A percentile compares a stretch with the other conserved stretches of the same genome.
These are phyloP conservation scores for Sistotremastrum niveocremeum DNA, from an alignment of 768 basidiomycete genomes.

Conservation along the genomic window DNA sequence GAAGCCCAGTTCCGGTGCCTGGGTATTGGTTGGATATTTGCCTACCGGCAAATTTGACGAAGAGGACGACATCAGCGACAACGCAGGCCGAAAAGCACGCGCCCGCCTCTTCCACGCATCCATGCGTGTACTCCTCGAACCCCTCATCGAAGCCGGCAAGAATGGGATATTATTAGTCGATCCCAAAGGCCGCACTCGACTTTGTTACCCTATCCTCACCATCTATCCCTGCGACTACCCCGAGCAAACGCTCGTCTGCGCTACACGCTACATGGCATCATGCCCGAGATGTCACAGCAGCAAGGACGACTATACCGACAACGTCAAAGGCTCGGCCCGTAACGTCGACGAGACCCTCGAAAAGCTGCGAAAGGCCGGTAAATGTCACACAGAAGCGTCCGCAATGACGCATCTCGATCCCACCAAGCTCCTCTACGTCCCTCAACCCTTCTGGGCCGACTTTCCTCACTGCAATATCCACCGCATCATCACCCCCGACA, in stretches of 20 bases:
- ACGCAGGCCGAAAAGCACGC: neutral
- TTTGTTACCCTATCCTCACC: constrained; percentile 15
- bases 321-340: neutral
- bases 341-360: neutral
- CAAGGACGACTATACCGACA: constrained; percentile 4
- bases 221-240: constrained; percentile 14
- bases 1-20: constrained; percentile 8
- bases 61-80: neutral
- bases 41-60: constrained; percentile 6
- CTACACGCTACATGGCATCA: constrained; percentile 7
- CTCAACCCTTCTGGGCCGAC: constrained; percentile 14
- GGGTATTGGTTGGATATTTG: constrained; percentile 17
- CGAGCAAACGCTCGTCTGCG: constrained; percentile 10
- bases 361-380: neutral
- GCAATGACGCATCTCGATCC: neutral
- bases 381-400: neutral
- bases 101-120: constrained; percentile 28
- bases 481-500: constrained; percentile 17
- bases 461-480: constrained; percentile 18
- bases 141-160: constrained; percentile 16
- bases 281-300: constrained; percentile 11
- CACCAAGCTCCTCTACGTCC: too few relatives aligned
- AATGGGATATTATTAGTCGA: constrained; percentile 19
- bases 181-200: constrained; percentile 26
- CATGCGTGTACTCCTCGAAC: constrained; percentile 16